Base-by-base conservation (phyloP, 2,329 filamentous ascomycete species). In the Lojkania enalia region DNA sequence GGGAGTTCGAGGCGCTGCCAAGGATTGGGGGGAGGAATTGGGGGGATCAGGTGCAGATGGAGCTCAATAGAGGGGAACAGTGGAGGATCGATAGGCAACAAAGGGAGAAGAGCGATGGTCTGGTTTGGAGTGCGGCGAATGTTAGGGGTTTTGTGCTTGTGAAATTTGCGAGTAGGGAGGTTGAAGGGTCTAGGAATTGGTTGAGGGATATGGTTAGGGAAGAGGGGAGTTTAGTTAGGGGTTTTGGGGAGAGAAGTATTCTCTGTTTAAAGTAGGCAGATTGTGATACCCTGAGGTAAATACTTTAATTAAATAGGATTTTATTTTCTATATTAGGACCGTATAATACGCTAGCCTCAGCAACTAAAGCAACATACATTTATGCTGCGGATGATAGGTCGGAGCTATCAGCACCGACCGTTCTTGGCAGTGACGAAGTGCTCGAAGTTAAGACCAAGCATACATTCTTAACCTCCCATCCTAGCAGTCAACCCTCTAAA, bases 1-100 rank as follows among this genome's bases (percentile, higher is more conserved):
- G 80, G 11, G 87, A 95, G 61, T 97, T 96, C 64, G 79, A 80
- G 33, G 79, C 79, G 0, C 74, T 94, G 53, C 91, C 92, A 4
- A 80, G 94, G 27, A 84, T 97, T 31, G 94, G 94, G 2, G 86
- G 83, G 6, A 81, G 88, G 40, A 88, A 91, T 65, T 96, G 91
- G 77, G 74, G 75, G 31, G 71, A 69, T 43, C 49, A 58, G 12
- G 70, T 65, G 14, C 80, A 53, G 74, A 37, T 45, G 1, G 55
- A 63, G 21, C 48, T 60, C 4, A 59, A 64, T 4, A 50, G 49
- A 3, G 74, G 76, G 52, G 79, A 79, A 60, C 72, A 72, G 67
- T 64, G 66, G 45, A 79, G 85, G 40, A 64, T 67, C 20, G 63
- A 63, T 39, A 78, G 86, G 48, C 73, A 86, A 15, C 63, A 69